phyloP scores from a whole-genome alignment of 140 eudicot species.

The Anethum foeniculum region DNA sequence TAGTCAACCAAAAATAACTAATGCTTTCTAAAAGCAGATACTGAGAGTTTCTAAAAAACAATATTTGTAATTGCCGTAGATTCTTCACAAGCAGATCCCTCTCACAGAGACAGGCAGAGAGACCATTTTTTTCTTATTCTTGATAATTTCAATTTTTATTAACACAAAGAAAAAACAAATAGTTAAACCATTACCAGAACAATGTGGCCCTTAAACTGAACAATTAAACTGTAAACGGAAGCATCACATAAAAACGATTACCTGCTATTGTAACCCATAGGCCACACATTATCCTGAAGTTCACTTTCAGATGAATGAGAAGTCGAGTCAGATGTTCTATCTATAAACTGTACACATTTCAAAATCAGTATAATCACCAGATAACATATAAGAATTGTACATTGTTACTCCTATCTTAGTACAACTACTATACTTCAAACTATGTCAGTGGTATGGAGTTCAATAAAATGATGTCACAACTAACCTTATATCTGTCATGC shows the following conservation, averaged over 20 bases:
- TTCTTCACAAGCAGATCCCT: neutral
- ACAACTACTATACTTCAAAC: neutral
- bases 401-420: neutral
- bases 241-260: slow-evolving; percentile 11
- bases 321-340: slow-evolving; percentile 55
- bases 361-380: neutral
- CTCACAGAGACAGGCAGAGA: neutral
- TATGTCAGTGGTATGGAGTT: neutral
- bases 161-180: neutral
- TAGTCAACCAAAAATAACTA: neutral
- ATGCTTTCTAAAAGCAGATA: neutral
- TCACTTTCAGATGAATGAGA: slow-evolving; percentile 64
- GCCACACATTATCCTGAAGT: slow-evolving; percentile 30
- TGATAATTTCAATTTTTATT: neutral
- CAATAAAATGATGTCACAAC: neutral
- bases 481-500: neutral
- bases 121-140: neutral
- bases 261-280: slow-evolving; percentile 45
- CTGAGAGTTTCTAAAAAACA: neutral
- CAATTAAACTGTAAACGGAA: neutral
- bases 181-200: neutral
- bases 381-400: neutral
- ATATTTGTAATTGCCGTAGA: neutral
- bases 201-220: neutral
- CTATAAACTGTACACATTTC: slow-evolving; percentile 41